These are phyloP conservation scores for Rauvolfia tetraphylla DNA, from an alignment of 257 asterid species.

Conservation along the genomic window DNA sequence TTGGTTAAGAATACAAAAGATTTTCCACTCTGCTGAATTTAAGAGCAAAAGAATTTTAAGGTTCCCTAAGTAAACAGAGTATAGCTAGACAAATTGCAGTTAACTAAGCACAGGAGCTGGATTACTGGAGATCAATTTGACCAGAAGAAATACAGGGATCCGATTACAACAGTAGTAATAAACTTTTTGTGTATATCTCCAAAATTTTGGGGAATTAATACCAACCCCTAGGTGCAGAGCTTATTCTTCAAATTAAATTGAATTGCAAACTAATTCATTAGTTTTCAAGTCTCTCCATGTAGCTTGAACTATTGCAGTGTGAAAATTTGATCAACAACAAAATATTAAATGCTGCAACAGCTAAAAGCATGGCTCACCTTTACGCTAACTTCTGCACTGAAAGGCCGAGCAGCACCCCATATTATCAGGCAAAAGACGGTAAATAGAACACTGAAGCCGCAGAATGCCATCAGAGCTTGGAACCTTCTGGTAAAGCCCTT, in stretches of 20 bases:
- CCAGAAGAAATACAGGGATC: no score
- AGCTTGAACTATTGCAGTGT: background rate
- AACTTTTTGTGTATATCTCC: no score
- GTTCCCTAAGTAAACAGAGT: background rate
- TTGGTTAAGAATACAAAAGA: background rate
- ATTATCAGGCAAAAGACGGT: slow-evolving; percentile 82
- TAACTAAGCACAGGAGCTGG: background rate
- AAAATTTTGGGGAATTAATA: no score
- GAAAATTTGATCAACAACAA: background rate
- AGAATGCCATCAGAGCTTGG: slow-evolving; percentile 68
- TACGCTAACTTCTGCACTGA: slow-evolving; percentile 52
- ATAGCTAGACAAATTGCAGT: background rate
- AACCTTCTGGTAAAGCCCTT: slow-evolving; percentile 59
- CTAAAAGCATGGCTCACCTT: slow-evolving; percentile 43
- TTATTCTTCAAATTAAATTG: background rate
- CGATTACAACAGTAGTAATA: no score
- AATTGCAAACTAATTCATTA: background rate
- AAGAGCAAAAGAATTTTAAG: background rate
- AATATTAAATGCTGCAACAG: background rate
- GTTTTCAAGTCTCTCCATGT: background rate
- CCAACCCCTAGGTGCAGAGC: background rate
- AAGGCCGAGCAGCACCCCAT: slow-evolving; percentile 93
- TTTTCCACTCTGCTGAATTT: background rate
- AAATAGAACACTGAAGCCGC: slow-evolving; percentile 63
- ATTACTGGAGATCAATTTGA: background rate